phyloP scores from a whole-genome alignment of 805 yeast species.

The Teunomyces lycoperdinae region DNA sequence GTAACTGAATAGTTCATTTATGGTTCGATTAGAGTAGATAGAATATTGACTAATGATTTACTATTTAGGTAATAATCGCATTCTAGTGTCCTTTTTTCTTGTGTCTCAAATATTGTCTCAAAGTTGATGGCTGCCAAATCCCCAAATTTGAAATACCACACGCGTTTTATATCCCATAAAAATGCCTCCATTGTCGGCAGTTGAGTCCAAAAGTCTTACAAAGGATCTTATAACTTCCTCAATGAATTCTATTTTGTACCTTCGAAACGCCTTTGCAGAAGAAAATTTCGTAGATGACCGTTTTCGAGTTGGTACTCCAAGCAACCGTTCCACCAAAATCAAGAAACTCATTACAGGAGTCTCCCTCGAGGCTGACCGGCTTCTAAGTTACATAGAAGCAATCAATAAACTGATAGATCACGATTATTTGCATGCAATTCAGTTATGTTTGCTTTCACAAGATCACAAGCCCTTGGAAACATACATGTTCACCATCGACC shows the following conservation, averaged over 20 bases:
- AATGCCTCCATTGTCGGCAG: background rate
- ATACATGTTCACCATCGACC: conserved; percentile 48
- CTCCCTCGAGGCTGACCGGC: conserved; percentile 44
- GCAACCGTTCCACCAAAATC: conserved; percentile 21
- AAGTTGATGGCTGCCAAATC: conserved; percentile 2
- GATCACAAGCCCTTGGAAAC: conserved; percentile 46
- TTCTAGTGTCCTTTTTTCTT: too few relatives aligned
- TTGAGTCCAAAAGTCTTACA: background rate
- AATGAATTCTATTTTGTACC: background rate
- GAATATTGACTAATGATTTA: background rate
- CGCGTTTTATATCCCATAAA: background rate
- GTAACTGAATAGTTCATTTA: background rate
- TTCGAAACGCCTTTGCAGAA: conserved; percentile 4
- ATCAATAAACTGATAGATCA: conserved; percentile 42
- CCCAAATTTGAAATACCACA: too few relatives aligned
- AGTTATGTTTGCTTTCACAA: conserved; percentile 24
- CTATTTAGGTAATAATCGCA: background rate
- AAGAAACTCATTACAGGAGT: conserved; percentile 49
- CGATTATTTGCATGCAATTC: conserved; percentile 43
- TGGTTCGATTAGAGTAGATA: background rate
- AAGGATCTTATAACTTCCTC: background rate
- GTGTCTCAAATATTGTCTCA: too few relatives aligned
- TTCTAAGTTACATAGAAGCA: conserved; percentile 53
- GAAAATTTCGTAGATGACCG: background rate
- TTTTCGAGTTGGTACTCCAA: background rate